Conservation (phyloP, 495 filamentous ascomycete species). For the Aspergillus avenaceus region DNA sequence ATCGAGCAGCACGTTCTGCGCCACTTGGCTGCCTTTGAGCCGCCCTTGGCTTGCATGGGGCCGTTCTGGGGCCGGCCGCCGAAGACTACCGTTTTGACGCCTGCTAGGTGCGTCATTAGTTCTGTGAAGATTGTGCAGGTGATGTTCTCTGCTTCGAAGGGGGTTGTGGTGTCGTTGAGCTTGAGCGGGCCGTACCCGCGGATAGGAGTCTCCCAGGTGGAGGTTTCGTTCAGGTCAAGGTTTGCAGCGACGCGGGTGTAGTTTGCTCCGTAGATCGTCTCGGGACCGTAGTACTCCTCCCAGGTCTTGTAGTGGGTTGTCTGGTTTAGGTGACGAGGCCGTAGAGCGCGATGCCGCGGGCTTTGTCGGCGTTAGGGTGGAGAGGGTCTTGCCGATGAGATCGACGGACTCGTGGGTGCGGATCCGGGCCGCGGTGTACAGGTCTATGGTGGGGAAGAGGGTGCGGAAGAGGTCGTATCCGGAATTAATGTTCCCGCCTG, state of each 20-base stretch:
- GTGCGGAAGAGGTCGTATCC: conserved; percentile 26
- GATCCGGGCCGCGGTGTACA: conserved; percentile 41
- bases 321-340: conserved; percentile 16
- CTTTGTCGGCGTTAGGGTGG: too few relatives aligned
- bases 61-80: conserved; percentile 52
- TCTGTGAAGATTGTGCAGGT: conserved; percentile 55
- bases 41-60: conserved; percentile 60
- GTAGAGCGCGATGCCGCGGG: conserved; percentile 13
- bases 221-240: conserved; percentile 43
- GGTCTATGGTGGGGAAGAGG: conserved; percentile 31
- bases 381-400: conserved; percentile 30
- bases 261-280: conserved; percentile 34
- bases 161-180: conserved; percentile 23
- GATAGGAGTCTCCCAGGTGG: conserved; percentile 26
- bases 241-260: conserved; percentile 46
- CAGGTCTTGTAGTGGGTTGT: conserved; percentile 46
- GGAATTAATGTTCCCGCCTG: conserved; percentile 40
- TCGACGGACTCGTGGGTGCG: conserved; percentile 39
- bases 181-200: conserved; percentile 35
- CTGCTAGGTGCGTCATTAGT: conserved; percentile 44
- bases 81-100: conserved; percentile 53
- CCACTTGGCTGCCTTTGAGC: conserved; percentile 44
- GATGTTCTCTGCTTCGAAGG: conserved; percentile 49
- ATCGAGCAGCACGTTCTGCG: too few relatives aligned
- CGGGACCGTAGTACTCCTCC: conserved; percentile 50